Percentiles rank a stretch among this genome's conserved stretches.
These are phyloP conservation scores for Debaryomycetaceae sp. DNA, from an alignment of 1,139 yeast genomes.

Conservation along the genomic window DNA sequence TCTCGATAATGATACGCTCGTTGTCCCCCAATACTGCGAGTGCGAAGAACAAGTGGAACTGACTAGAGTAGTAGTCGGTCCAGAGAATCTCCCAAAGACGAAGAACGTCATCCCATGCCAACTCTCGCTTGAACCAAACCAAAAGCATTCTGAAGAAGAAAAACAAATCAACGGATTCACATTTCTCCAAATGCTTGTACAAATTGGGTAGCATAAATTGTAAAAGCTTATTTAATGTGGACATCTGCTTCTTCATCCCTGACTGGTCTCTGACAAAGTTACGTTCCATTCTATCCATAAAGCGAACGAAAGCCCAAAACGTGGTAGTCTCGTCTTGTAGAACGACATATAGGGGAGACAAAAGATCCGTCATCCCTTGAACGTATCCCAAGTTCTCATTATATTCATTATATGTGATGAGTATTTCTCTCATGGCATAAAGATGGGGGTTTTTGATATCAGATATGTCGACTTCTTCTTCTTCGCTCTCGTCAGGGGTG, in stretches of 20 bases:
- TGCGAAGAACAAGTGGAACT: conserved; percentile 83
- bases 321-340: conserved; percentile 75
- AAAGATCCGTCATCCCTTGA: conserved; percentile 95
- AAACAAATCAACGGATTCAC: conserved; percentile 86
- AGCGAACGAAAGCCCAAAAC: conserved; percentile 84
- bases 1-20: conserved; percentile 71
- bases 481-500: conserved; percentile 45
- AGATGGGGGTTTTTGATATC: conserved; percentile 67
- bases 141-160: conserved; percentile 92
- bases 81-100: conserved; percentile 87
- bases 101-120: conserved; percentile 74
- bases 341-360: conserved; percentile 80
- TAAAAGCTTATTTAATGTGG: conserved; percentile 74
- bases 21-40: conserved; percentile 84
- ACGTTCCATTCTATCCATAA: conserved; percentile 95
- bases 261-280: conserved; percentile 88
- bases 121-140: conserved; percentile 94
- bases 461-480: conserved; percentile 48
- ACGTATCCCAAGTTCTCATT: conserved; percentile 87
- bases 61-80: conserved; percentile 83
- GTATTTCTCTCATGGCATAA: conserved; percentile 67
- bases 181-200: conserved; percentile 75
- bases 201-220: conserved; percentile 86
- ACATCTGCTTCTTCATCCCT: conserved; percentile 89
- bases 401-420: conserved; percentile 81